Evolutionary conservation across 1,139 yeast genomes (phyloP).

Genomic region (Pichia inconspicua): DNA sequence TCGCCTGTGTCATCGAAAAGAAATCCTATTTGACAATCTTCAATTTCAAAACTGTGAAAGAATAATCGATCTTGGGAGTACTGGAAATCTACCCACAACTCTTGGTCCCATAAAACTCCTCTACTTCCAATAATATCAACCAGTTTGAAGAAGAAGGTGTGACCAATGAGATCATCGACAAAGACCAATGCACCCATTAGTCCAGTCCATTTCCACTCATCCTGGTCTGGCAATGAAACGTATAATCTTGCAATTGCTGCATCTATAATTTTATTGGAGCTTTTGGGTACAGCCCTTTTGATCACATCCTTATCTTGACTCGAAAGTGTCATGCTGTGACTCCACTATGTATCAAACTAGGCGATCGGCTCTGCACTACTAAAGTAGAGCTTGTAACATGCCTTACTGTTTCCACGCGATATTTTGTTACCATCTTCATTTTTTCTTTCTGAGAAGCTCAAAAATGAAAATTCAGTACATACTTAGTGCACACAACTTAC

Average conservation of each 20-base stretch:
- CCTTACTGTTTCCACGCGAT: background rate
- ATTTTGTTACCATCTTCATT: too few species aligned
- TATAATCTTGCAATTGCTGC: slow-evolving; percentile 87
- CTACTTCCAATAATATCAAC: slow-evolving; percentile 76
- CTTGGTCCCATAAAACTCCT: slow-evolving; percentile 97
- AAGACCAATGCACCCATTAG: slow-evolving; percentile 78
- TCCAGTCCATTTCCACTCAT: slow-evolving; percentile 82
- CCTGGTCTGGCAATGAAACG: slow-evolving; percentile 80
- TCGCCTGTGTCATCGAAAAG: slow-evolving; percentile 84
- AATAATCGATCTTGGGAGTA: slow-evolving; percentile 91
- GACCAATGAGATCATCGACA: slow-evolving; percentile 91
- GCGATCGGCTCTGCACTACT: too few species aligned
- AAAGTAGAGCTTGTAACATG: background rate
- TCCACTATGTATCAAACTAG: too few species aligned
- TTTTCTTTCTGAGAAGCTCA: background rate
- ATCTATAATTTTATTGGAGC: slow-evolving; percentile 79
- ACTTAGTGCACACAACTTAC: too few species aligned
- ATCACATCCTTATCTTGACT: slow-evolving; percentile 77
- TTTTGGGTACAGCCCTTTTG: slow-evolving; percentile 82
- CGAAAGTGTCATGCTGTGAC: slow-evolving; percentile 31
- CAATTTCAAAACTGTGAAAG: slow-evolving; percentile 91
- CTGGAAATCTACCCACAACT: slow-evolving; percentile 76
- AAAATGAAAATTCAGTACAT: background rate
- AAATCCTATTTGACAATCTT: slow-evolving; percentile 83
- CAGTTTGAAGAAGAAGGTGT: slow-evolving; percentile 80